These are phyloP conservation scores for Mycena albidolilacea DNA, from an alignment of 768 basidiomycete genomes.

Conservation along the genomic window DNA sequence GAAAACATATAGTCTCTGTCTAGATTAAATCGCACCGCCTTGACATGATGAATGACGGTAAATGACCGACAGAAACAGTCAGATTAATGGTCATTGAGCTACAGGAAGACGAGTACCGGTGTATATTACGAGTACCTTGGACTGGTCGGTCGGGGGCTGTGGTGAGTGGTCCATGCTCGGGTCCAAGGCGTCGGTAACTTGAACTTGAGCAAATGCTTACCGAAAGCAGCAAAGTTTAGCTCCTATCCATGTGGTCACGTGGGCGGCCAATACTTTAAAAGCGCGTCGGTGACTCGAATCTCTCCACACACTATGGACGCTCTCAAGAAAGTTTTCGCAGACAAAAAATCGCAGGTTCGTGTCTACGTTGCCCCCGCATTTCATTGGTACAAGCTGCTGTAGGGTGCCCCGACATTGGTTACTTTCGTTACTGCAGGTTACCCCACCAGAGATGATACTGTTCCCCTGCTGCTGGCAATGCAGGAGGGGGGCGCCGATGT, in stretches of 20 bases:
- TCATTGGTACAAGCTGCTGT: slow-evolving; percentile 3
- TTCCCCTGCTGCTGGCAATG: slow-evolving; percentile 91
- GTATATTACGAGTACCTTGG: slow-evolving; percentile 89
- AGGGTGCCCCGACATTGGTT: slow-evolving; percentile 77
- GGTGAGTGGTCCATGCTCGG: slow-evolving; percentile 64
- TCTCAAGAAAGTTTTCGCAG: slow-evolving; percentile 77
- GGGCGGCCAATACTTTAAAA: not conserved
- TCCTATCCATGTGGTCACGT: slow-evolving; percentile 26
- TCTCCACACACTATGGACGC: slow-evolving; percentile 70
- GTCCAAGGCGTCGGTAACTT: not conserved
- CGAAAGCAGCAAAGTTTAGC: not conserved
- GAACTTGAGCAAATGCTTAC: no score
- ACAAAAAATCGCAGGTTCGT: slow-evolving; percentile 71
- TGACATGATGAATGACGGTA: slow-evolving; percentile 48
- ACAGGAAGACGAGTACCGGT: slow-evolving; percentile 61
- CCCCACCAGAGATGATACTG: slow-evolving; percentile 84
- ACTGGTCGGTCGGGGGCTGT: slow-evolving; percentile 71
- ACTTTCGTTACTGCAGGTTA: slow-evolving; percentile 97
- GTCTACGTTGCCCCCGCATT: not conserved
- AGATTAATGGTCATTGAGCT: not conserved
- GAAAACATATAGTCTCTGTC: no score
- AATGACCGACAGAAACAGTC: not conserved
- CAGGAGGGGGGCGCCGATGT: slow-evolving; percentile 94
- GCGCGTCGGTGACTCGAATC: slow-evolving; percentile 34
- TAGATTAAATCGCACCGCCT: no score